Conservation (phyloP, 2,329 filamentous ascomycete genomes). For the Xylaria sp. region DNA sequence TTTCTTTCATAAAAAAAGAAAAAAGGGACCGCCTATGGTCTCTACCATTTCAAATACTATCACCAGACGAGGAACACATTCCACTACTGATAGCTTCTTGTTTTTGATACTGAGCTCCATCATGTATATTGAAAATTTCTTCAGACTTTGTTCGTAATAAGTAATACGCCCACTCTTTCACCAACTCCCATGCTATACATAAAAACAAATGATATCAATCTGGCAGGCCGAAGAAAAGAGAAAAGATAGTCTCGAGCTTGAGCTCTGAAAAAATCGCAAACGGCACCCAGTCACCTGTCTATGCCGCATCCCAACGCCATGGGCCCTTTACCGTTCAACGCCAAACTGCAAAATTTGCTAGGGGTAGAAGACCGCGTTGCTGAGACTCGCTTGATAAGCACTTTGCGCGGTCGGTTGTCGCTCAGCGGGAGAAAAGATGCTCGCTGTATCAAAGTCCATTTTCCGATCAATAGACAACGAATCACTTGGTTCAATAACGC, state of each 20-base stretch:
- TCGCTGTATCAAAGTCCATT: conserved; percentile 8
- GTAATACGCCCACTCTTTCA: background rate
- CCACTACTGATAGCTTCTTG: too few species aligned
- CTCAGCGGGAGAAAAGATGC: conserved; percentile 21
- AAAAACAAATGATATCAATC: background rate
- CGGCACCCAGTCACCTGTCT: background rate
- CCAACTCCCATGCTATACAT: background rate
- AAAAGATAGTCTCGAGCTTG: background rate
- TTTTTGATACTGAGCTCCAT: too few species aligned
- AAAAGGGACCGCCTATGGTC: too few species aligned
- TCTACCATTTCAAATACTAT: too few species aligned
- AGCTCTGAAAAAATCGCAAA: background rate
- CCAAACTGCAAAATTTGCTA: background rate
- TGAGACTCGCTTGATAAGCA: background rate
- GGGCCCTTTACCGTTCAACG: background rate
- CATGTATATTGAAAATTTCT: too few species aligned
- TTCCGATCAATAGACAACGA: conserved; percentile 18
- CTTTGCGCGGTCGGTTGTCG: conserved; percentile 1
- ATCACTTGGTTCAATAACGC: conserved; percentile 50
- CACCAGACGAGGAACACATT: too few species aligned
- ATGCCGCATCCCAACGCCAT: conserved; percentile 1
- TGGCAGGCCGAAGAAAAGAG: background rate
- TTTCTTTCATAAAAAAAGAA: too few species aligned
- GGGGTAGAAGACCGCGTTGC: background rate
- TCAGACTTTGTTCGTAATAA: too few species aligned